Evolutionary conservation across 192 early-diverging fungal species (phyloP).

Genomic region (Powellomyces hirtus): DNA sequence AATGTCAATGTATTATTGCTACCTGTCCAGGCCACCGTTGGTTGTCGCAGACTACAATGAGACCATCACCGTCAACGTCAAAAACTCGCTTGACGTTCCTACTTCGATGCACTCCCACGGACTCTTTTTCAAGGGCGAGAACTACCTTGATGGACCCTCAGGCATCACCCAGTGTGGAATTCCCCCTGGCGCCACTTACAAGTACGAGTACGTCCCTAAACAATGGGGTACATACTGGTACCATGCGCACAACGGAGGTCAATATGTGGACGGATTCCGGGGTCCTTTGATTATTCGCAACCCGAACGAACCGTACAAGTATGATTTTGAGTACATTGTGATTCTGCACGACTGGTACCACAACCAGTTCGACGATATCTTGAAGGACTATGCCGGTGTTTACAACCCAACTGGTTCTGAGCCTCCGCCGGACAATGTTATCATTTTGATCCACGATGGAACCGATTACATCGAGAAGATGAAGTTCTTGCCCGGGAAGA

Average conservation of each 20-base stretch:
- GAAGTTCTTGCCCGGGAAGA: slow-evolving; percentile 71
- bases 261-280: slow-evolving; percentile 80
- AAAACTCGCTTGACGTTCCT: slow-evolving; percentile 33
- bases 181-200: slow-evolving; percentile 53
- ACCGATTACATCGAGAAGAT: slow-evolving; percentile 18
- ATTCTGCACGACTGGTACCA: not conserved
- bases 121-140: slow-evolving; percentile 70
- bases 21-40: too few relatives aligned
- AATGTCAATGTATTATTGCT: too few relatives aligned
- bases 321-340: slow-evolving; percentile 31
- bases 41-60: slow-evolving; percentile 3
- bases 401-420: slow-evolving; percentile 49
- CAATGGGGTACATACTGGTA: slow-evolving; percentile 73
- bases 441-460: slow-evolving; percentile 48
- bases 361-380: not conserved
- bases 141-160: slow-evolving; percentile 67
- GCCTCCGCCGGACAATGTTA: slow-evolving; percentile 63
- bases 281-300: slow-evolving; percentile 27
- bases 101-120: slow-evolving; percentile 63
- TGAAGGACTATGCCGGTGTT: slow-evolving; percentile 18
- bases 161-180: slow-evolving; percentile 4
- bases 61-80: slow-evolving; percentile 14
- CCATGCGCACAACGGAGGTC: slow-evolving; percentile 63
- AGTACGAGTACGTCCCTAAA: slow-evolving; percentile 66
- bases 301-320: not conserved